Evolutionary conservation across 768 basidiomycete species (phyloP).

Genomic region (Serendipita sp.): DNA sequence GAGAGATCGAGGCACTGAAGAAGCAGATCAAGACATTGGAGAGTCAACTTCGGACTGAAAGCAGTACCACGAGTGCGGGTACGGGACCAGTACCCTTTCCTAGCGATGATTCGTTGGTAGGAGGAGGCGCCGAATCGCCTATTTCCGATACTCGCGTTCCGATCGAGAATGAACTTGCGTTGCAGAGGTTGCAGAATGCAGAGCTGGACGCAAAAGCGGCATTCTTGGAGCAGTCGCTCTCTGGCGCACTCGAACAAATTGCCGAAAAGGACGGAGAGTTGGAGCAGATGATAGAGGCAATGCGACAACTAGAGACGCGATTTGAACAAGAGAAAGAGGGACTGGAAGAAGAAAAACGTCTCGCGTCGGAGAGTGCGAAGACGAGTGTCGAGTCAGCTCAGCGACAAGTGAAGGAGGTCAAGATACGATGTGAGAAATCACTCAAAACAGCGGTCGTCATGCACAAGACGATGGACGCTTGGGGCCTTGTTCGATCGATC

Average conservation of each 20-base stretch:
- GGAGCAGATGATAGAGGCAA: neutral
- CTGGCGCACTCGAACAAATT: neutral
- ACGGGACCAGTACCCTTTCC: neutral
- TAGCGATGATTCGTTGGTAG: neutral
- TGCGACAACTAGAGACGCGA: neutral
- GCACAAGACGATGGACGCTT: neutral
- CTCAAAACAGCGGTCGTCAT: neutral
- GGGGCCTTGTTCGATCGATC: neutral
- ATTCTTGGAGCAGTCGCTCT: constrained; percentile 2
- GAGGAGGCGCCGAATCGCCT: neutral
- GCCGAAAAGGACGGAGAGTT: neutral
- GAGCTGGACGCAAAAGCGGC: neutral
- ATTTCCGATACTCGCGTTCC: neutral
- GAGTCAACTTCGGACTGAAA: neutral
- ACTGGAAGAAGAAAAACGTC: neutral
- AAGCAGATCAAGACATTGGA: neutral
- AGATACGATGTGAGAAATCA: neutral
- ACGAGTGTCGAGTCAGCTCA: neutral
- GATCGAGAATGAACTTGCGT: neutral
- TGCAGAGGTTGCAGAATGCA: neutral
- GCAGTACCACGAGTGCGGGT: neutral
- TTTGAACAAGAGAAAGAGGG: neutral
- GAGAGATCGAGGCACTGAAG: neutral
- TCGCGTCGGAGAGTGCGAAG: neutral
- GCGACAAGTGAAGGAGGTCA: neutral